Evolutionary conservation across 257 asterid species (phyloP).

Genomic region (Craterostigma plantagineum): DNA sequence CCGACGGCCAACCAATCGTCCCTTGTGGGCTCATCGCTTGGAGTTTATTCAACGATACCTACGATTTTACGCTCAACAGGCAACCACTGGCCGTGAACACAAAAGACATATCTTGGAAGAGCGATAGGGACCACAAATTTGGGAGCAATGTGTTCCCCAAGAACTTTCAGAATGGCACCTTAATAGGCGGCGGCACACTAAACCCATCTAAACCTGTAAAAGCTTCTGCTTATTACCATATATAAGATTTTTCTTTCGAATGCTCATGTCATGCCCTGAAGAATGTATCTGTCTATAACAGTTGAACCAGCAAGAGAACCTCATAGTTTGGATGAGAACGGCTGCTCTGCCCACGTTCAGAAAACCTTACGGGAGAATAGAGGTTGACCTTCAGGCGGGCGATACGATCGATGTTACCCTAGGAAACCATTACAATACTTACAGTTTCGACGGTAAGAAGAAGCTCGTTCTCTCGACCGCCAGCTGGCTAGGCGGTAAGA

Average conservation of each 20-base stretch:
- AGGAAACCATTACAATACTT: conserved; percentile 46
- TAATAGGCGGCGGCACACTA: conserved; percentile 55
- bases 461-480: conserved; percentile 84
- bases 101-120: conserved; percentile 75
- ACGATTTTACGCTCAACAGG: conserved; percentile 28
- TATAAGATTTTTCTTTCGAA: too few species aligned
- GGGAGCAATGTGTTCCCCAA: conserved; percentile 59
- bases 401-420: conserved; percentile 32
- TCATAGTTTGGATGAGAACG: conserved; percentile 86
- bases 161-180: conserved; percentile 57
- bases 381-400: conserved; percentile 37
- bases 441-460: conserved; percentile 72
- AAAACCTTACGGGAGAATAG: conserved; percentile 64
- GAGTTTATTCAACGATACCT: conserved; percentile 91
- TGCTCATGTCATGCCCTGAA: conserved; percentile 10
- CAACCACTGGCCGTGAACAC: conserved; percentile 41
- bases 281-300: conserved; percentile 15
- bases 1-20: conserved; percentile 36
- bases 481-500: conserved; percentile 86
- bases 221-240: too few species aligned
- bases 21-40: conserved; percentile 99
- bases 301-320: conserved; percentile 64
- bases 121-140: conserved; percentile 86
- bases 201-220: conserved; percentile 37
- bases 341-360: conserved; percentile 85